Conservation (phyloP, 2,329 filamentous ascomycete species). For the Diaporthe citriasiana region DNA sequence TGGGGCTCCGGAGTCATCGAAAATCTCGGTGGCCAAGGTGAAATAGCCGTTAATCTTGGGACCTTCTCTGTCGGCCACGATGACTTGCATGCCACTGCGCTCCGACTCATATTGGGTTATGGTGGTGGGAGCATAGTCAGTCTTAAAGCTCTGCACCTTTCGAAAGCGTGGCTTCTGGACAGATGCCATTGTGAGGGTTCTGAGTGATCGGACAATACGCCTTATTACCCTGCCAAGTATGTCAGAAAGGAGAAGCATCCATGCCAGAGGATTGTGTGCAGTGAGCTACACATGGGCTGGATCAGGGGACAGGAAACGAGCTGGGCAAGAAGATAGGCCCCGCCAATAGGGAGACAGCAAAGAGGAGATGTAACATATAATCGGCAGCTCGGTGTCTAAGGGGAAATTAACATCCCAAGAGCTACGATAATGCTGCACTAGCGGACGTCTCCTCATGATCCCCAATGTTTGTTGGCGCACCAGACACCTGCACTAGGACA, state of each 20-base stretch:
- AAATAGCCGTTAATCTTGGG: conserved; percentile 98
- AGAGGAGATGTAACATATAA: neutral
- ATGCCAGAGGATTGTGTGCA: neutral
- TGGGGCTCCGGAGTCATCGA: conserved; percentile 95
- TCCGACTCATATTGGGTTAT: conserved; percentile 98
- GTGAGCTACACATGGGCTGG: neutral
- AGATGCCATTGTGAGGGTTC: conserved; percentile 66
- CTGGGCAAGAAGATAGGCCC: neutral
- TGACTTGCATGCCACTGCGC: conserved; percentile 92
- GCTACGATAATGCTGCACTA: conserved; percentile 28
- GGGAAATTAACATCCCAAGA: conserved; percentile 14
- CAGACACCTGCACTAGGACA: conserved; percentile 13
- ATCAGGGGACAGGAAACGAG: conserved; percentile 5
- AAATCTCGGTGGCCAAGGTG: conserved; percentile 94
- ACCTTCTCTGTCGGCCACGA: conserved; percentile 91
- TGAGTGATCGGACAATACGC: conserved; percentile 44
- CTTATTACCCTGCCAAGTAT: conserved; percentile 43
- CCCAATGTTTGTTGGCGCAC: neutral
- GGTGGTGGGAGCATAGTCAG: conserved; percentile 88
- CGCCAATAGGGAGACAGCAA: conserved; percentile 1
- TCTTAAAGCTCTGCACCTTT: conserved; percentile 86
- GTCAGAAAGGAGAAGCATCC: conserved; percentile 42
- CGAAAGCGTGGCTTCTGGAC: conserved; percentile 76
- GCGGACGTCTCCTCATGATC: conserved; percentile 5
- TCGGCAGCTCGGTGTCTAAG: conserved; percentile 15